phyloP scores from a whole-genome alignment of 2,329 filamentous ascomycete genomes.

The Penicillium crustosum region DNA sequence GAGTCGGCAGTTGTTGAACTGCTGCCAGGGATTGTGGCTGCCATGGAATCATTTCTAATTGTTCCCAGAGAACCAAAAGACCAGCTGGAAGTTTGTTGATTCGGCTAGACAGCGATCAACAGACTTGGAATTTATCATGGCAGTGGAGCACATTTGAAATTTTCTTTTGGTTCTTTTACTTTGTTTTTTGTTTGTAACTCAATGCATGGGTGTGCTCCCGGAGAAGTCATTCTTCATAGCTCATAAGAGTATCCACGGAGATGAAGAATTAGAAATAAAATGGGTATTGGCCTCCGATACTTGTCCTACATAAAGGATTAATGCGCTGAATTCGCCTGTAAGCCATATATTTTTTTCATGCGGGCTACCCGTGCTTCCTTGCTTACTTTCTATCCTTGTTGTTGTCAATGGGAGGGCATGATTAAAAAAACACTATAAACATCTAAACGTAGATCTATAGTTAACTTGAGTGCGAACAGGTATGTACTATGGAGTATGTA shows the following conservation, averaged over 20 bases:
- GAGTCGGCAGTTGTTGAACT: neutral
- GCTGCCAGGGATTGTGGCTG: neutral
- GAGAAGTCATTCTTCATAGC: neutral
- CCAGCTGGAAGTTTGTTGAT: neutral
- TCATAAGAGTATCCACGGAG: neutral
- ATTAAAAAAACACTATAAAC: too few species aligned
- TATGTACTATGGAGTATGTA: too few species aligned
- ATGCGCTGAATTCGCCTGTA: too few species aligned
- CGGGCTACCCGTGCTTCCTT: too few species aligned
- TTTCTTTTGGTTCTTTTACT: neutral
- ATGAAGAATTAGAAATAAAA: neutral
- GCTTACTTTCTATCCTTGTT: too few species aligned
- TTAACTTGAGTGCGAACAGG: too few species aligned
- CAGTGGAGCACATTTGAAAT: neutral
- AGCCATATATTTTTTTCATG: too few species aligned
- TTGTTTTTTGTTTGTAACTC: neutral
- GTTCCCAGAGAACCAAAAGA: neutral
- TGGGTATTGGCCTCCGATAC: neutral
- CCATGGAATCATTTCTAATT: neutral
- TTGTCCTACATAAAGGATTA: neutral
- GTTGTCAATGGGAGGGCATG: too few species aligned
- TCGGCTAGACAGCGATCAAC: neutral
- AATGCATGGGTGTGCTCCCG: neutral
- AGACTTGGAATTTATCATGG: neutral
- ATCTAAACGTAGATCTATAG: too few species aligned